These are phyloP conservation scores for Wickerhamomyces strasburgensis DNA, from an alignment of 805 yeast species.

Conservation along the genomic window DNA sequence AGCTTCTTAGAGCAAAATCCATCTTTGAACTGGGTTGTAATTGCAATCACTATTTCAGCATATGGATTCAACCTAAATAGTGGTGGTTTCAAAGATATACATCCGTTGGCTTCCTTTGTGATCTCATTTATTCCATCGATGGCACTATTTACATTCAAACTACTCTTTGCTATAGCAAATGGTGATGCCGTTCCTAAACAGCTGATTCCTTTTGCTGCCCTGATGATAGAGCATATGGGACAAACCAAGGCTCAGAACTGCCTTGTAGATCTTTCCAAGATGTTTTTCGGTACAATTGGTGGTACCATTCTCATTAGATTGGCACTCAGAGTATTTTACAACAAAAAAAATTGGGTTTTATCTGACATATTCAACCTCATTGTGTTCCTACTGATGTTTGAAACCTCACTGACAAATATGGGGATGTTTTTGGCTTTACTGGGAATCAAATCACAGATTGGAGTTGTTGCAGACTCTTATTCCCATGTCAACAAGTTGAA, in stretches of 20 bases:
- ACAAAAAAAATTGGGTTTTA: conserved; percentile 18
- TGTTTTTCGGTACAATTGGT: conserved; percentile 31
- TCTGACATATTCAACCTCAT: conserved; percentile 35
- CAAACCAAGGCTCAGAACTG: conserved; percentile 26
- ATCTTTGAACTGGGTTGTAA: conserved; percentile 43
- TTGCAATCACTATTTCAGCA: conserved; percentile 33
- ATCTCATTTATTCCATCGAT: conserved; percentile 41
- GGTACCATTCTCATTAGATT: conserved; percentile 31
- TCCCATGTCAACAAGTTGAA: background rate
- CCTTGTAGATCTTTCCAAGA: conserved; percentile 31
- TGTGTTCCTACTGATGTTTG: conserved; percentile 42
- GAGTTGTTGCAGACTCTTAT: conserved; percentile 4
- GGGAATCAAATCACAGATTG: conserved; percentile 20
- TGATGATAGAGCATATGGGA: conserved; percentile 29
- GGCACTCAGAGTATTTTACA: conserved; percentile 6
- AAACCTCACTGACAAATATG: conserved; percentile 43
- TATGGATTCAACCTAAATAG: conserved; percentile 24
- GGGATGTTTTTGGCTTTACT: conserved; percentile 42
- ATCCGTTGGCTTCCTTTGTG: conserved; percentile 37
- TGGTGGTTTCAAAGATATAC: conserved; percentile 22
- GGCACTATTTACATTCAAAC: conserved; percentile 49
- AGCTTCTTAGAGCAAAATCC: conserved; percentile 33
- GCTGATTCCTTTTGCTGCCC: conserved; percentile 23
- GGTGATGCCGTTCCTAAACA: conserved; percentile 49
- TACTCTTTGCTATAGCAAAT: conserved; percentile 45